Evolutionary conservation across 2,329 filamentous ascomycete genomes (phyloP).

Genomic region (Nakataea oryzae): DNA sequence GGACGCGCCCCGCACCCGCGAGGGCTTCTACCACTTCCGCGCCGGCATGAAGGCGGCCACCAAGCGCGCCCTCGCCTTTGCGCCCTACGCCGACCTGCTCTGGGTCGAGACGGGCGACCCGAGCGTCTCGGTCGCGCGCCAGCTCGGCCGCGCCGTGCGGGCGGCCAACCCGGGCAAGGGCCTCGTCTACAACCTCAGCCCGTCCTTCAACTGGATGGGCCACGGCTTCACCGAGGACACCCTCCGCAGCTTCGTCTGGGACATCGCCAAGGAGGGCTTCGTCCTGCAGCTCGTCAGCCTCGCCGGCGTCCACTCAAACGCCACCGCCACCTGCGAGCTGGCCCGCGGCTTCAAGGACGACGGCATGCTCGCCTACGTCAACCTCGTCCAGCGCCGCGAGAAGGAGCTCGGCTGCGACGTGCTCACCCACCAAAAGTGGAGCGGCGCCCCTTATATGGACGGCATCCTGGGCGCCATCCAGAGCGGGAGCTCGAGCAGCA

Average conservation of each 20-base stretch:
- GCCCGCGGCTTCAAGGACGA: constrained; percentile 75
- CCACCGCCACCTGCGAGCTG: constrained; percentile 60
- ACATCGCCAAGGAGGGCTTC: constrained; percentile 81
- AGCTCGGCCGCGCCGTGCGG: constrained; percentile 69
- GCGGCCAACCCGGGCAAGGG: constrained; percentile 65
- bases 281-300: constrained; percentile 58
- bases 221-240: constrained; percentile 81
- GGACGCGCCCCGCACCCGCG: constrained; percentile 84
- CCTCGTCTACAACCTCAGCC: constrained; percentile 91
- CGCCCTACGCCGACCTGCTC: constrained; percentile 83
- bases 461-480: constrained; percentile 84
- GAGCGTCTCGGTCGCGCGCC: constrained; percentile 63
- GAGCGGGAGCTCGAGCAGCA: constrained; percentile 79
- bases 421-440: constrained; percentile 90
- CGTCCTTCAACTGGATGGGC: constrained; percentile 97
- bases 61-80: constrained; percentile 86
- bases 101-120: constrained; percentile 97
- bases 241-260: constrained; percentile 90
- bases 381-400: constrained; percentile 78
- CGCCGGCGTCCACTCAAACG: constrained; percentile 56
- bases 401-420: constrained; percentile 88
- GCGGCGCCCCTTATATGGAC: constrained; percentile 62
- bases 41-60: constrained; percentile 79
- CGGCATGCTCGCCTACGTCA: constrained; percentile 97
- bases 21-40: constrained; percentile 87